Conservation (phyloP, 78 protist genomes). For the Dictyostelium brefeldianum region DNA sequence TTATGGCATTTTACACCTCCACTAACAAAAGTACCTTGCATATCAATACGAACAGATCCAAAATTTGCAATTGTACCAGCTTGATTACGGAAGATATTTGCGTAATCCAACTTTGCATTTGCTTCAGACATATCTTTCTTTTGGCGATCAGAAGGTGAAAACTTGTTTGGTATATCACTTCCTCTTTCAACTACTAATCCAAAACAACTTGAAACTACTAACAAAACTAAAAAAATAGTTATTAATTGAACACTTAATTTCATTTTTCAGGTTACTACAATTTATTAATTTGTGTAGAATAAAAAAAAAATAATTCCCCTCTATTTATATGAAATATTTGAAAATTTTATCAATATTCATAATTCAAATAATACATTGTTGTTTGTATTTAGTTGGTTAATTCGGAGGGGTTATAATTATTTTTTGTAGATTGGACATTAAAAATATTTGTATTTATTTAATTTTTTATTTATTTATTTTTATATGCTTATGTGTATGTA, state of each 20-base stretch:
- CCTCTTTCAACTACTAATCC: neutral
- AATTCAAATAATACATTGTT: neutral
- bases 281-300: too few relatives aligned
- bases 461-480: neutral
- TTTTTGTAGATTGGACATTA: too few relatives aligned
- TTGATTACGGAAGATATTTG: neutral
- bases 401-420: too few relatives aligned
- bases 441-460: neutral
- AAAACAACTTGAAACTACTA: neutral
- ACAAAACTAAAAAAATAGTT: too few relatives aligned
- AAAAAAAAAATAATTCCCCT: too few relatives aligned
- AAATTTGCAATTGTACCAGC: neutral
- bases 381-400: too few relatives aligned
- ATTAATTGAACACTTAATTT: too few relatives aligned
- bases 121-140: slow-evolving; percentile 4
- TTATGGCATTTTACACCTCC: neutral
- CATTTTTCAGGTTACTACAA: too few relatives aligned
- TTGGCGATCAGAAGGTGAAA: neutral
- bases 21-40: slow-evolving; percentile 15
- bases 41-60: slow-evolving; percentile 1
- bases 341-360: neutral
- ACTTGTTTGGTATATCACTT: neutral
- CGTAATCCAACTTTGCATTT: neutral
- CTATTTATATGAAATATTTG: too few relatives aligned
- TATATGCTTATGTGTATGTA: neutral